These are phyloP conservation scores for Bipolaris cookei DNA, from an alignment of 2,329 filamentous ascomycete species.

Conservation along the genomic window DNA sequence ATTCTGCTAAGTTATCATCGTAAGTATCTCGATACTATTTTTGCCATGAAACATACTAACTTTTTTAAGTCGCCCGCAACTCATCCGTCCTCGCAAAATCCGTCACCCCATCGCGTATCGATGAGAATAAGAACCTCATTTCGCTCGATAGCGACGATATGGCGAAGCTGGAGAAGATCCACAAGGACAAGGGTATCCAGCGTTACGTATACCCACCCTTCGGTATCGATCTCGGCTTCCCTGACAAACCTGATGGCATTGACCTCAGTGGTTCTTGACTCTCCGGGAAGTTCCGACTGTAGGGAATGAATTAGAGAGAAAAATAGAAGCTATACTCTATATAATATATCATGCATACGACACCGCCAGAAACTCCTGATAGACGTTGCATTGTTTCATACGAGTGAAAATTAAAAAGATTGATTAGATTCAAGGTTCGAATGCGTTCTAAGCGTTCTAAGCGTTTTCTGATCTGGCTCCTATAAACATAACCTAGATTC, in stretches of 20 bases:
- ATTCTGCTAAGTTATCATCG: constrained; percentile 75
- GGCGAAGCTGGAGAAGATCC: constrained; percentile 55
- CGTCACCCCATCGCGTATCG: constrained; percentile 70
- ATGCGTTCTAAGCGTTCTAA: too few species aligned
- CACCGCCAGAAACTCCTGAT: neutral
- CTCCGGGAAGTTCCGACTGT: constrained; percentile 14
- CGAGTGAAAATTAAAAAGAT: neutral
- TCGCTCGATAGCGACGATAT: constrained; percentile 69
- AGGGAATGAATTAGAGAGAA: constrained; percentile 6
- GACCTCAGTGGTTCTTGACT: constrained; percentile 44
- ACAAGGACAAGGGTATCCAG: constrained; percentile 55
- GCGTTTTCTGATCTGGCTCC: neutral
- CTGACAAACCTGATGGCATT: constrained; percentile 53
- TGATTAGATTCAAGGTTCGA: neutral
- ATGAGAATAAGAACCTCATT: constrained; percentile 71
- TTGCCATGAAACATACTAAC: constrained; percentile 1
- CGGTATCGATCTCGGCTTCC: constrained; percentile 58
- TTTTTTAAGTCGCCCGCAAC: constrained; percentile 64
- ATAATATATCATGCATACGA: neutral
- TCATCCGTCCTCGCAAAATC: constrained; percentile 77
- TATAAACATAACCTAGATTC: neutral
- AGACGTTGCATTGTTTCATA: neutral
- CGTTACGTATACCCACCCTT: constrained; percentile 59
- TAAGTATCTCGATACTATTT: constrained; percentile 50
- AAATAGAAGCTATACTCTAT: constrained; percentile 21